phyloP scores from a whole-genome alignment of 2,329 filamentous ascomycete species.

The Coniella lustricola region DNA sequence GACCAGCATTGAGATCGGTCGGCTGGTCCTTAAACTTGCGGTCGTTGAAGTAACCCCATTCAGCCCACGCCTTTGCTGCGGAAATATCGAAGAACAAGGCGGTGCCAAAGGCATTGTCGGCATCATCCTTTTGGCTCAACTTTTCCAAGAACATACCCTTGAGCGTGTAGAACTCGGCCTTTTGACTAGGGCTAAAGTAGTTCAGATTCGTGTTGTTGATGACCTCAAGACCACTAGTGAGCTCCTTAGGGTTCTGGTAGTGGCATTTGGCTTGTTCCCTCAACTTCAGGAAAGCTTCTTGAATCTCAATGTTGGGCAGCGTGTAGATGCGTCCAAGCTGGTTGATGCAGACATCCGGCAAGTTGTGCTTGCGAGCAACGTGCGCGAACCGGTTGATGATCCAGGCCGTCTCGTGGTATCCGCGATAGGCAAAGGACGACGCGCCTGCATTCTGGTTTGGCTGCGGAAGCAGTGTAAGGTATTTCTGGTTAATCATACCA shows the following conservation, averaged over 20 bases:
- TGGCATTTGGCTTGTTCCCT: conserved; percentile 99
- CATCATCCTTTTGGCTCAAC: conserved; percentile 81
- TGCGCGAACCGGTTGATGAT: conserved; percentile 99
- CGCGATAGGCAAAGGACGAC: conserved; percentile 91
- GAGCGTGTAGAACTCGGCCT: conserved; percentile 97
- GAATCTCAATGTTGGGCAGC: conserved; percentile 97
- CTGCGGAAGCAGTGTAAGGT: conserved; percentile 74
- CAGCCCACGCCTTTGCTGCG: conserved; percentile 94
- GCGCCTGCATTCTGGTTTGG: conserved; percentile 77
- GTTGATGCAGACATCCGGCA: conserved; percentile 94
- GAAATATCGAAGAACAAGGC: conserved; percentile 94
- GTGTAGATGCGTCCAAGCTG: conserved; percentile 98
- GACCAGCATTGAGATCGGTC: conserved; percentile 71
- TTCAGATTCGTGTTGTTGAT: conserved; percentile 99
- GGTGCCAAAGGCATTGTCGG: conserved; percentile 88
- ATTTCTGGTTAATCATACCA: conserved; percentile 90
- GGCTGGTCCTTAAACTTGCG: conserved; percentile 91
- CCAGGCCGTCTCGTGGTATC: conserved; percentile 98
- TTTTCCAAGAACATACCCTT: conserved; percentile 99
- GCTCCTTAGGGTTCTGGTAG: conserved; percentile 89
- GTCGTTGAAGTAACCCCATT: conserved; percentile 98
- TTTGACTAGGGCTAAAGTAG: conserved; percentile 93
- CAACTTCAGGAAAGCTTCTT: conserved; percentile 96
- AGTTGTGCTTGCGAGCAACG: conserved; percentile 91
- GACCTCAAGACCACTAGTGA: conserved; percentile 88